phyloP scores from a whole-genome alignment of 225 moss, liverwort and hornwort species.

The Lunularia cruciata region DNA sequence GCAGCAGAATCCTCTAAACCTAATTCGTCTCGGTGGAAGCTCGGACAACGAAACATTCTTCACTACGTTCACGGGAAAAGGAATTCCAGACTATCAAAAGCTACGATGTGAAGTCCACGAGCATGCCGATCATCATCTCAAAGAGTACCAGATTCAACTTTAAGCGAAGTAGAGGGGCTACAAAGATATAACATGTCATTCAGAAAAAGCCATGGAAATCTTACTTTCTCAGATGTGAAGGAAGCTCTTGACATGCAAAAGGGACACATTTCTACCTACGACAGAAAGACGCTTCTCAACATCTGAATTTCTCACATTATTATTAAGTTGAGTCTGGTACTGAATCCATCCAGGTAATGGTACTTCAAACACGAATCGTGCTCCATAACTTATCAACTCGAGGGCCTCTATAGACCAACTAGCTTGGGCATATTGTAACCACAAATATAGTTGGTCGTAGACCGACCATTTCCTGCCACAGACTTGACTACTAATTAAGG shows the following conservation, averaged over 20 bases:
- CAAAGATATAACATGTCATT: constrained; percentile 3
- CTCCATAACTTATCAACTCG: neutral
- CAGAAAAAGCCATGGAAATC: neutral
- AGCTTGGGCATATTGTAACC: constrained; percentile 27
- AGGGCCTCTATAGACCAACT: constrained; percentile 33
- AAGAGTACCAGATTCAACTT: neutral
- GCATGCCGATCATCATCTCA: neutral
- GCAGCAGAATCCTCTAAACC: neutral
- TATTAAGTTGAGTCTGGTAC: constrained; percentile 36
- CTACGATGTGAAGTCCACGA: neutral
- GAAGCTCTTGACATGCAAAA: neutral
- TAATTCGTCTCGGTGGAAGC: neutral
- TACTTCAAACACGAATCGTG: constrained; percentile 39
- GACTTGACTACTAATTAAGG: constrained; percentile 31
- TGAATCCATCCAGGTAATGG: constrained; percentile 37
- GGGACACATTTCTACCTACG: constrained; percentile 2
- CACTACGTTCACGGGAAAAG: neutral
- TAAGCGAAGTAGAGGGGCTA: neutral
- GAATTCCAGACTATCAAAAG: neutral
- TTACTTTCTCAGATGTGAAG: constrained; percentile 1
- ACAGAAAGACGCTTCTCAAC: constrained; percentile 17
- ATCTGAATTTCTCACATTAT: constrained; percentile 40
- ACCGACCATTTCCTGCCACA: constrained; percentile 33
- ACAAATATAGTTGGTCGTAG: constrained; percentile 34
- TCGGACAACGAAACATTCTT: constrained; percentile 4